Evolutionary conservation across 139 green algal species (phyloP).

Genomic region (Haematococcus sp.): DNA sequence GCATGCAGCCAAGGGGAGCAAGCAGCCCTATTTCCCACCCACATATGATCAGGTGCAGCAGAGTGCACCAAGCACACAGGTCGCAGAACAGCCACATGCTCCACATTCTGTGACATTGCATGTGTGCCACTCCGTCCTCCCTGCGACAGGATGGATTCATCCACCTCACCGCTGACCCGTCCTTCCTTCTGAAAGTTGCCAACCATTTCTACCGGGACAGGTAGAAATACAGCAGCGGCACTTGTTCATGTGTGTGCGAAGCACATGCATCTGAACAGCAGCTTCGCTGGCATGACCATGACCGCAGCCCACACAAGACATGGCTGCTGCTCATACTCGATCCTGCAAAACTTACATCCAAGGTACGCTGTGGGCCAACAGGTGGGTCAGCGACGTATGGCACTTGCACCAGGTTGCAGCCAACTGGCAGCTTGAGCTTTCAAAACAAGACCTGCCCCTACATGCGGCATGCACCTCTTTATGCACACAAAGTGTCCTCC

Average conservation of each 20-base stretch:
- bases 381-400: too few species aligned
- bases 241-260: too few species aligned
- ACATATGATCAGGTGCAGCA: neutral
- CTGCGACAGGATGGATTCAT: constrained; percentile 64
- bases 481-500: neutral
- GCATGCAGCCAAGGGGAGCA: too few species aligned
- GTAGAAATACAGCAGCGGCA: too few species aligned
- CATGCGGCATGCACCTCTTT: too few species aligned
- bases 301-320: constrained; percentile 7
- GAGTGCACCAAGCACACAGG: neutral
- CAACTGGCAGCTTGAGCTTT: too few species aligned
- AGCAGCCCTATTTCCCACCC: neutral
- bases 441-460: too few species aligned
- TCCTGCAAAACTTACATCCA: constrained; percentile 21
- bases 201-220: constrained; percentile 66
- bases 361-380: constrained; percentile 25
- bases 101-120: too few species aligned
- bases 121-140: too few species aligned
- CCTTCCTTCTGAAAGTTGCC: constrained; percentile 56
- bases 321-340: constrained; percentile 54
- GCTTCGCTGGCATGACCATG: too few species aligned
- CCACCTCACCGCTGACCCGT: constrained; percentile 63
- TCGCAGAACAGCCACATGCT: neutral
- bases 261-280: too few species aligned
- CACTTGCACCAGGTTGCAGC: too few species aligned